phyloP scores from a whole-genome alignment of 208 protist species.

The Herpetomonas tarakana region DNA sequence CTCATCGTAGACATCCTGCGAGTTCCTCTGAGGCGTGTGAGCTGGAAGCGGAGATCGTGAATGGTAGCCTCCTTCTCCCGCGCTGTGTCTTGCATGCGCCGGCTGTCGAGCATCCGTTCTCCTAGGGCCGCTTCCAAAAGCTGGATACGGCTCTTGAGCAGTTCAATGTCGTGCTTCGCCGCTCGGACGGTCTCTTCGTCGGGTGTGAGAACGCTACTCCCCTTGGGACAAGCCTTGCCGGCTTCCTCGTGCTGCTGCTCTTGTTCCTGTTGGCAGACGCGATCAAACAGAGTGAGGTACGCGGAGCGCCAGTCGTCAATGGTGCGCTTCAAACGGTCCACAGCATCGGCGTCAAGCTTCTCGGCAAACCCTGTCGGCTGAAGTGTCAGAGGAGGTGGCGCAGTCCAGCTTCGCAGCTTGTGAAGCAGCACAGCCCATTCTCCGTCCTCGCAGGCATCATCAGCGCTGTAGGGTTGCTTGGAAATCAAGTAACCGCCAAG shows the following conservation, averaged over 20 bases:
- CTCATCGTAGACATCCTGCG: background rate
- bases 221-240: no score
- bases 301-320: background rate
- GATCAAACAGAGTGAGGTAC: background rate
- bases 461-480: slow-evolving; percentile 11
- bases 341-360: background rate
- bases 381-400: background rate
- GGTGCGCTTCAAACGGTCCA: background rate
- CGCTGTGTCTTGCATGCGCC: slow-evolving; percentile 7
- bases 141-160: slow-evolving; percentile 12
- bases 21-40: background rate
- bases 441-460: slow-evolving; percentile 4
- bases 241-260: no score
- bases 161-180: slow-evolving; percentile 11
- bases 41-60: background rate
- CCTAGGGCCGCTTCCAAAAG: slow-evolving; percentile 18
- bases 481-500: slow-evolving; percentile 49
- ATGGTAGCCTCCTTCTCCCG: slow-evolving; percentile 5
- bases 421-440: slow-evolving; percentile 9
- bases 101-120: slow-evolving; percentile 10
- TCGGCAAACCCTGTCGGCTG: background rate
- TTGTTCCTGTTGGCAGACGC: background rate
- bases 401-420: background rate
- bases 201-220: background rate
- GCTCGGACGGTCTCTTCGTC: slow-evolving; percentile 6